Evolutionary conservation across 2,329 filamentous ascomycete species (phyloP).

Genomic region (Microcyclospora tardicrescens): DNA sequence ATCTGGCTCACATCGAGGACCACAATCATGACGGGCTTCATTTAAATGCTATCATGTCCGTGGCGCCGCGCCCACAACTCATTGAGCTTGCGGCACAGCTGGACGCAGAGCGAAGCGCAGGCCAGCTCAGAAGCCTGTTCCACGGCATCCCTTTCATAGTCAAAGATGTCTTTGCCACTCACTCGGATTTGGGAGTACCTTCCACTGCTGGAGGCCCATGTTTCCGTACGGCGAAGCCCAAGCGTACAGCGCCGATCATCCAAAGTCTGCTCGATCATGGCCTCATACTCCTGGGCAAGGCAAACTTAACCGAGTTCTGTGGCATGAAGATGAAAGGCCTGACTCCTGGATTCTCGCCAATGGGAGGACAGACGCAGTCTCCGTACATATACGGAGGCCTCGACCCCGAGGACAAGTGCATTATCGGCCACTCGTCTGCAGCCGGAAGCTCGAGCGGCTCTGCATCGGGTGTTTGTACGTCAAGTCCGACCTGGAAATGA

Average conservation of each 20-base stretch:
- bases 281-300: slow-evolving; percentile 31
- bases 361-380: slow-evolving; percentile 27
- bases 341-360: slow-evolving; percentile 27
- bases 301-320: slow-evolving; percentile 29
- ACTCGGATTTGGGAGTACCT: slow-evolving; percentile 26
- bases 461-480: slow-evolving; percentile 7
- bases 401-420: slow-evolving; percentile 1
- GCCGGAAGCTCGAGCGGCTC: slow-evolving; percentile 24
- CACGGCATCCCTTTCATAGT: slow-evolving; percentile 32
- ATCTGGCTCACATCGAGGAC: slow-evolving; percentile 4
- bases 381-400: slow-evolving; percentile 26
- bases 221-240: slow-evolving; percentile 26
- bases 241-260: slow-evolving; percentile 26
- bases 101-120: slow-evolving; percentile 27
- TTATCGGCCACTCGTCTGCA: slow-evolving; percentile 22
- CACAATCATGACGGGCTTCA: slow-evolving; percentile 6
- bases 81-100: slow-evolving; percentile 26
- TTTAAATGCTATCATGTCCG: slow-evolving; percentile 25
- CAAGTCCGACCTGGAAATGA: too few relatives aligned
- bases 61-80: slow-evolving; percentile 25
- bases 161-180: slow-evolving; percentile 31
- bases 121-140: slow-evolving; percentile 25
- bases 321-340: slow-evolving; percentile 25
- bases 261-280: slow-evolving; percentile 26
- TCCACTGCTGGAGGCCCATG: slow-evolving; percentile 27